Evolutionary conservation across 2,329 filamentous ascomycete genomes (phyloP), one percentile per base, ranked within the genome.

Genomic region (Fusarium sp.): DNA sequence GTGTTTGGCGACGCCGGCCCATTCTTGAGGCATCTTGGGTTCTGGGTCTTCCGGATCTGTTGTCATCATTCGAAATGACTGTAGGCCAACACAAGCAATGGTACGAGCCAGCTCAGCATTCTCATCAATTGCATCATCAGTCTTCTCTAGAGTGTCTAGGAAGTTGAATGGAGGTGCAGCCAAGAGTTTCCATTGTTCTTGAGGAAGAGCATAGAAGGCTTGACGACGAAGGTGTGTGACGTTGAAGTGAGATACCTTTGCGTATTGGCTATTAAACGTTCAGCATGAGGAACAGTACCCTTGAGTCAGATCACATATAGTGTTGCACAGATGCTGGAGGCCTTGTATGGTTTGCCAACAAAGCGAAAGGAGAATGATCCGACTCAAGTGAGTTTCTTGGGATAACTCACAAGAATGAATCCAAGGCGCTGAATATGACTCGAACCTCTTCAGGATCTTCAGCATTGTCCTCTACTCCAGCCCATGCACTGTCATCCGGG

Each of bases 131-230:
- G 96, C 94, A 63, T 93, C 90, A 79, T 99, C 97, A 18, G 97
- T 90, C 55, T 88, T 89, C 74, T 92, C 89, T 41, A 99, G 89
- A 1, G 91, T 94, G 41, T 95, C 90, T 12, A 97, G 88, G 60
- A 96, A 91, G 66, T 91, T 93, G 85, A 98, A 97, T 0, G 95
- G 96, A 1, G 93, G 91, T 9, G 88, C 88, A 0, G 94, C 91
- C 2, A 99, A 89, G 79, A 97, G 88, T 78, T 93, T 89, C 91
- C 94, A 96, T 81, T 99, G 95, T 4, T 88, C 86, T 66, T 92
- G 90, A 3, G 96, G 94, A 11, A 99, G 87, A 14, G 95, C 93
- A 82, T 98, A 99, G 83, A 99, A 98, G 20, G 94, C 93, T 82
- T 96, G 95, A 35, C 97, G 91, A 28, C 96, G 92, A 24, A 95